These are phyloP conservation scores for Deinandra increscens DNA, from an alignment of 129 eudicot species.

Conservation along the genomic window DNA sequence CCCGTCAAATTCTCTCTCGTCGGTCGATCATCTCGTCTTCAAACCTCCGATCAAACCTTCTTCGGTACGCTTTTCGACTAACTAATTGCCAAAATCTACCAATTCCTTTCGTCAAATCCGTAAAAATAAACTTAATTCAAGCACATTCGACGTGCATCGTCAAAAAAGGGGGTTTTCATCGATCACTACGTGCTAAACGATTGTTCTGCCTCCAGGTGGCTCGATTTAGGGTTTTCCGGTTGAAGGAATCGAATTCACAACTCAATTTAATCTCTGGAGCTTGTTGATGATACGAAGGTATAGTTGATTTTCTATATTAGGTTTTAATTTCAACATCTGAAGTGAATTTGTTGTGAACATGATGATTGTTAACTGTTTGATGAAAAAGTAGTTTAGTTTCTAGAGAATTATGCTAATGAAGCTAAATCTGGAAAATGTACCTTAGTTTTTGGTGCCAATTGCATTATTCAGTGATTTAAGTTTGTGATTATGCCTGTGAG, in stretches of 20 bases:
- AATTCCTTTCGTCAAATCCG: background rate
- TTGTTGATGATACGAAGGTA: constrained; percentile 31
- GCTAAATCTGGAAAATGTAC: constrained; percentile 27
- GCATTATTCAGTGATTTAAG: background rate
- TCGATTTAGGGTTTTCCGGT: constrained; percentile 11
- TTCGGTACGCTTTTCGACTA: constrained; percentile 8
- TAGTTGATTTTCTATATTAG: background rate
- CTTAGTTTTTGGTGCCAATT: background rate
- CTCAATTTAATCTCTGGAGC: constrained; percentile 18
- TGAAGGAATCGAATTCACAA: background rate
- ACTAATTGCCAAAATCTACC: background rate
- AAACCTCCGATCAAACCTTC: constrained; percentile 25
- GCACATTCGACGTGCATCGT: background rate
- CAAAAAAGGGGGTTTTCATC: constrained; percentile 8
- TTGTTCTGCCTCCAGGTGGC: background rate
- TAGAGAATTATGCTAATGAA: background rate
- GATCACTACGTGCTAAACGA: constrained; percentile 17
- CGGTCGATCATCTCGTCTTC: constrained; percentile 5
- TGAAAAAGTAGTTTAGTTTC: constrained; percentile 2
- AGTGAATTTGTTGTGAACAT: background rate
- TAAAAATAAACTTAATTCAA: background rate
- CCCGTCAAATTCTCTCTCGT: constrained; percentile 7
- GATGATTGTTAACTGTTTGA: constrained; percentile 21
- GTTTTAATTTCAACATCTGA: background rate
- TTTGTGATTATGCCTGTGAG: background rate